A percentile compares a stretch with the other conserved stretches of the same genome.
Evolutionary conservation across 768 basidiomycete species (phyloP).

Genomic region (Thelephora ganbajun): DNA sequence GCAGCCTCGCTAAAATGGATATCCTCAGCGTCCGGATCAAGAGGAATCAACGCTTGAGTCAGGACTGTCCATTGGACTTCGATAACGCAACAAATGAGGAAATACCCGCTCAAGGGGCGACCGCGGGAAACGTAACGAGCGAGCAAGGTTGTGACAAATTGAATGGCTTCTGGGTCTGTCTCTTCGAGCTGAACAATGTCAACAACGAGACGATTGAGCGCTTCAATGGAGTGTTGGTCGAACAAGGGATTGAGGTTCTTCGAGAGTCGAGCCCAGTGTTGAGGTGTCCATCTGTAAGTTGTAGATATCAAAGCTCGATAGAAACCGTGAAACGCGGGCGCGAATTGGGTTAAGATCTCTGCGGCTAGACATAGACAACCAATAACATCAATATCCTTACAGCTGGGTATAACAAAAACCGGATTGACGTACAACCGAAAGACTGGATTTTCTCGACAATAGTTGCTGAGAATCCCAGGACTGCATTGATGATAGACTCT

Average conservation of each 20-base stretch:
- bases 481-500: constrained; percentile 37
- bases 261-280: constrained; percentile 50
- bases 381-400: not conserved
- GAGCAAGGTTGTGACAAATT: constrained; percentile 55
- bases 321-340: constrained; percentile 75
- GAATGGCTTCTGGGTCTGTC: constrained; percentile 34
- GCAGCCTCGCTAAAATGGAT: constrained; percentile 49
- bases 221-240: constrained; percentile 50
- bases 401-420: not conserved
- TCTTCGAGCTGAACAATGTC: constrained; percentile 46
- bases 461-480: constrained; percentile 43
- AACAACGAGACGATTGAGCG: constrained; percentile 53
- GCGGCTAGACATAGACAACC: constrained; percentile 30
- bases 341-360: constrained; percentile 59
- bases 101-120: constrained; percentile 75
- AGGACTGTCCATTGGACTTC: constrained; percentile 80
- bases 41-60: constrained; percentile 46
- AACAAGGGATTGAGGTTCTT: constrained; percentile 45
- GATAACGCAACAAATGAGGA: constrained; percentile 79
- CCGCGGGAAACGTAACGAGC: constrained; percentile 63
- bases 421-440: constrained; percentile 28
- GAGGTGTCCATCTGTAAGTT: constrained; percentile 55
- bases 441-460: constrained; percentile 41
- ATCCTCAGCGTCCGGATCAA: constrained; percentile 5
- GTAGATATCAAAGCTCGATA: constrained; percentile 78